These are phyloP conservation scores for Lobosporangium transversale DNA, from an alignment of 192 early-diverging fungal genomes.

Conservation along the genomic window DNA sequence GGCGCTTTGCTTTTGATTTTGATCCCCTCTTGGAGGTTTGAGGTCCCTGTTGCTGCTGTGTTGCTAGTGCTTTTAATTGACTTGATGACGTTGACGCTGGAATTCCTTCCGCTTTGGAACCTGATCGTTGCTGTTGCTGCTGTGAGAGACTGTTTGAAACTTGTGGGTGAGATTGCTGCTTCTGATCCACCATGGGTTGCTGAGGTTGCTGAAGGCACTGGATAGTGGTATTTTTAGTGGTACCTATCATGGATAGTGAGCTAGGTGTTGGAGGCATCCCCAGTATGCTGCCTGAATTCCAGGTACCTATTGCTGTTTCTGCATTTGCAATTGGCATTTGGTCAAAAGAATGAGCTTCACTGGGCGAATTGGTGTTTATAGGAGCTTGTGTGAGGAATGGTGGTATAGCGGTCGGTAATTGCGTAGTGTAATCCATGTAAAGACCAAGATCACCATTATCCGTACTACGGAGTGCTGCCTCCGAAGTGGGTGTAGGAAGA, in stretches of 20 bases:
- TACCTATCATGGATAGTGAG: constrained; percentile 13
- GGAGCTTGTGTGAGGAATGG: constrained; percentile 12
- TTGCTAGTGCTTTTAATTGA: too few relatives aligned
- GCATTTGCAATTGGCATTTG: background rate
- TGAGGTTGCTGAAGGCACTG: constrained; percentile 41
- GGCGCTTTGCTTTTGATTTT: constrained; percentile 22
- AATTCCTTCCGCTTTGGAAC: too few relatives aligned
- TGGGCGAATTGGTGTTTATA: background rate
- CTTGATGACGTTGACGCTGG: too few relatives aligned
- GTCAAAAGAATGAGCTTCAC: constrained; percentile 32
- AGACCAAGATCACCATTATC: background rate
- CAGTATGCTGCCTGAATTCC: background rate
- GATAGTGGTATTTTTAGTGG: constrained; percentile 17
- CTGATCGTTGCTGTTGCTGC: too few relatives aligned
- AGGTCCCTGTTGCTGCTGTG: constrained; percentile 3
- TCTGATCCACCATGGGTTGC: constrained; percentile 20
- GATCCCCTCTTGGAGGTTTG: constrained; percentile 19
- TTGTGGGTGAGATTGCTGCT: constrained; percentile 1
- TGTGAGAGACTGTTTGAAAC: background rate
- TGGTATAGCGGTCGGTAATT: background rate
- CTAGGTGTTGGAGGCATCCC: constrained; percentile 10
- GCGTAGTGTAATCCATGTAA: constrained; percentile 4
- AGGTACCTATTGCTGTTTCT: background rate
- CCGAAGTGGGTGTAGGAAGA: constrained; percentile 28
- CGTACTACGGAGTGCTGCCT: background rate